Conservation (phyloP, 495 filamentous ascomycete genomes). For the Xylaria sp. region DNA sequence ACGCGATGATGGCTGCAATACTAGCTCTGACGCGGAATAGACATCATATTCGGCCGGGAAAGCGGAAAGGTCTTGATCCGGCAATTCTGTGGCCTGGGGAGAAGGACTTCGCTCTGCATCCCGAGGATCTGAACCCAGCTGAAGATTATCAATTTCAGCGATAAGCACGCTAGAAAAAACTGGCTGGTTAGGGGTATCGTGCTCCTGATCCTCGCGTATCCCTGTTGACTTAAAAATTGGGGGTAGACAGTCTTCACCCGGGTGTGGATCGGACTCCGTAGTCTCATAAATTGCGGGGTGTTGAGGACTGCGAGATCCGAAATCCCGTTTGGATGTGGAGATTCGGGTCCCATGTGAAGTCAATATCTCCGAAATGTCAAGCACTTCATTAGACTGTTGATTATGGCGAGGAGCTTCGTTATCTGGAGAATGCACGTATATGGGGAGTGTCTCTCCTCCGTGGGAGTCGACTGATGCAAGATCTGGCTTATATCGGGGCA, state of each 20-base stretch:
- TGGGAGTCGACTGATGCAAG: not conserved
- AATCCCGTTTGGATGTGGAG: not conserved
- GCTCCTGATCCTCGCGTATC: not conserved
- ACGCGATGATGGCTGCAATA: not conserved
- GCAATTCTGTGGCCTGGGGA: slow-evolving; percentile 1
- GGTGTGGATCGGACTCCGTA: not conserved
- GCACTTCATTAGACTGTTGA: not conserved
- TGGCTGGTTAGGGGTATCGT: not conserved
- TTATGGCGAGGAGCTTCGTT: not conserved
- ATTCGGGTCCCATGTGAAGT: not conserved
- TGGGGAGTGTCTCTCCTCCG: not conserved
- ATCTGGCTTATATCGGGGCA: not conserved
- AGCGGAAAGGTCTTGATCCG: not conserved
- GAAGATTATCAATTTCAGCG: not conserved
- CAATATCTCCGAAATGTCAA: not conserved
- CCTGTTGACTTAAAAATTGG: not conserved
- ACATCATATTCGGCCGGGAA: not conserved
- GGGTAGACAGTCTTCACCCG: not conserved
- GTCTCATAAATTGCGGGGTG: not conserved
- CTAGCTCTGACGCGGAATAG: not conserved
- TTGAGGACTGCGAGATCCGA: not conserved
- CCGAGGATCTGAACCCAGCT: not conserved
- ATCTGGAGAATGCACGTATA: not conserved
- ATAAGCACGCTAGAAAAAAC: not conserved
- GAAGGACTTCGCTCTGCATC: slow-evolving; percentile 7